A percentile compares a stretch with the other conserved stretches of the same genome.
Conservation (phyloP, 371 early-diverging fungal genomes). For the Mortierella sp. region DNA sequence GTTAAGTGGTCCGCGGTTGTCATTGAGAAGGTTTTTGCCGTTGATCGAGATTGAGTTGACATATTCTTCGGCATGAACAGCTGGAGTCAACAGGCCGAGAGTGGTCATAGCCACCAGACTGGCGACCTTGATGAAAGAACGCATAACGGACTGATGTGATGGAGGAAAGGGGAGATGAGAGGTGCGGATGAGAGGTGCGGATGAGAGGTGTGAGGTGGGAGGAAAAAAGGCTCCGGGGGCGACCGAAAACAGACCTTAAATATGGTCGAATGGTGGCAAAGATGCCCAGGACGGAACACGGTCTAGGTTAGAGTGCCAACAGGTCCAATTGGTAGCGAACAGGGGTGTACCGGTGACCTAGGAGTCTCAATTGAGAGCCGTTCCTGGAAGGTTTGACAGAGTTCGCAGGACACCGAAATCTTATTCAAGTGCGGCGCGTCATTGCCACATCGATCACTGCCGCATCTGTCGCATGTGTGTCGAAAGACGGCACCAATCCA, state of each 20-base stretch:
- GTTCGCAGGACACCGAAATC: too few species aligned
- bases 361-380: too few species aligned
- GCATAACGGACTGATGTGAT: constrained; percentile 10
- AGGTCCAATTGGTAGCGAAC: too few species aligned
- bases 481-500: too few species aligned
- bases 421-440: too few species aligned
- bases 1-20: constrained; percentile 1
- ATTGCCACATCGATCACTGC: too few species aligned
- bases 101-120: constrained; percentile 13
- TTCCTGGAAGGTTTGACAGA: too few species aligned
- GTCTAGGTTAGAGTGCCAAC: too few species aligned
- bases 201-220: not conserved
- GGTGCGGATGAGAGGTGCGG: not conserved
- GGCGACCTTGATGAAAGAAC: constrained; percentile 17
- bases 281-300: too few species aligned
- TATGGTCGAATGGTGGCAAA: too few species aligned
- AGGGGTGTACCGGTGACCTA: too few species aligned
- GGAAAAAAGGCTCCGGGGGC: not conserved
- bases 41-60: not conserved
- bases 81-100: constrained; percentile 11
- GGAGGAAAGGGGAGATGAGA: not conserved
- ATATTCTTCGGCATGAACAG: constrained; percentile 9
- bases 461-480: too few species aligned
- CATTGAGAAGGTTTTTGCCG: not conserved
- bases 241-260: not conserved